Base-by-base conservation (phyloP, 768 basidiomycete genomes). In the Asterophora lycoperdoides region DNA sequence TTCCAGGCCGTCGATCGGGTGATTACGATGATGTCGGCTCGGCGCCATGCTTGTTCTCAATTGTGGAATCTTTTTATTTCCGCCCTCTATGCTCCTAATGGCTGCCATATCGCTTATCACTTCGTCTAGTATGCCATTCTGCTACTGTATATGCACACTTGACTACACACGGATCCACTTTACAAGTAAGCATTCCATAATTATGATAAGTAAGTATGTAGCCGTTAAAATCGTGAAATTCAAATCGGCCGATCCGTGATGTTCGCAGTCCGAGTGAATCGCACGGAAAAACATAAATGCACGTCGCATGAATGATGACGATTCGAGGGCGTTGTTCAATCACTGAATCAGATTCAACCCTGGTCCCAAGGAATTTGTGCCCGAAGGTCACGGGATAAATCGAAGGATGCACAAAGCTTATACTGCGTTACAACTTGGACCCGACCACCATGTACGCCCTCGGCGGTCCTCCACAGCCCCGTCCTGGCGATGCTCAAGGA, bases 221-320 rank as follows among this genome's bases (percentile, higher is more conserved):
- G n/a, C n/a, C n/a, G n/a, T n/a, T n/a, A n/a, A n/a, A n/a, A n/a
- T n/a, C n/a, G n/a, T n/a, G n/a, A n/a, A n/a, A n/a, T n/a, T n/a
- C n/a, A n/a, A n/a, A 23, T 6, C 23, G 6, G 23, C 23, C 23
- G 23, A 23, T 39, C 35, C 41, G 51, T 20, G 45, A 52, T 47
- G 14, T 23, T 44, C 49, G 51, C 51, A 53, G 26, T 56, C 52
- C 54, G 54, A 55, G 33, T 37, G 37, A 35, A 10, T 35, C 56
- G 56, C 52, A 51, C 5, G 23, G 19, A 26, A 41, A 15, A n/a
- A 28, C 14, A 41, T 40, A 40, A 39, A 17, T 20, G 18, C 19
- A 13, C 19, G 34, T 9, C 1, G 1, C 26, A 40, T n/a, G 28
- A 10, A 41, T 9, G 18, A 53, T 49, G 53, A 50, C 37, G 44